phyloP scores from a whole-genome alignment of 495 filamentous ascomycete genomes.

The Neurospora intermedia region DNA sequence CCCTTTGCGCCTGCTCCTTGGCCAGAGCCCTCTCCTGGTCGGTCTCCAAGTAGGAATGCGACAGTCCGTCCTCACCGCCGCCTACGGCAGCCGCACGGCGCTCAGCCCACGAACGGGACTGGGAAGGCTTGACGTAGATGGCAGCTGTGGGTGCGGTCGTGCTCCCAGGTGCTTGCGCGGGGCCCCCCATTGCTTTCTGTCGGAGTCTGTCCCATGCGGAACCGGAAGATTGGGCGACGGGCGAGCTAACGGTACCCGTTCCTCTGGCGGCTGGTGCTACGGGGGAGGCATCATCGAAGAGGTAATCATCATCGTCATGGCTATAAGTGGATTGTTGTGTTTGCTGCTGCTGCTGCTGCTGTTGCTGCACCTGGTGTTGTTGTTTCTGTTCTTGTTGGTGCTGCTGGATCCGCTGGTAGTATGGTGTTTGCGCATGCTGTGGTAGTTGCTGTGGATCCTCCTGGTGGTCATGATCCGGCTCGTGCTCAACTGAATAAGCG shows the following conservation, averaged over 20 bases:
- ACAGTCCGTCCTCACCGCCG: conserved; percentile 12
- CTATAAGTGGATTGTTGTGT: not conserved
- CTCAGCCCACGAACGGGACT: conserved; percentile 10
- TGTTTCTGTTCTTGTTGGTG: not conserved
- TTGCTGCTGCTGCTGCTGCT: conserved; percentile 1
- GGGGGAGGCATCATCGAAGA: conserved; percentile 33
- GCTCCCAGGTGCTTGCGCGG: not conserved
- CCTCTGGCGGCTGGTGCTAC: conserved; percentile 18
- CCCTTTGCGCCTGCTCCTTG: conserved; percentile 33
- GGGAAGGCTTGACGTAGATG: not conserved
- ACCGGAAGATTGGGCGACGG: conserved; percentile 1
- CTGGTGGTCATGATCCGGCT: not conserved
- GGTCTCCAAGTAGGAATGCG: conserved; percentile 22
- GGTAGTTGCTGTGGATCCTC: conserved; percentile 7
- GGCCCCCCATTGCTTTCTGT: conserved; percentile 7
- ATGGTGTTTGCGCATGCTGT: not conserved
- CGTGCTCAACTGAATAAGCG: not conserved
- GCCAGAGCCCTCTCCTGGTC: conserved; percentile 28
- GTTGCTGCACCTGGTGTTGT: not conserved
- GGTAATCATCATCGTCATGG: conserved; percentile 18
- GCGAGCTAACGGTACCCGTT: conserved; percentile 2
- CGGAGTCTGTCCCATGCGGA: conserved; percentile 33
- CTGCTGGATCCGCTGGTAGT: not conserved
- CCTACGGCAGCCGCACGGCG: conserved; percentile 7
- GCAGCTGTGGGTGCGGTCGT: conserved; percentile 3